Conservation (phyloP, 2,329 filamentous ascomycete species). For the Aspergillus cejpii region DNA sequence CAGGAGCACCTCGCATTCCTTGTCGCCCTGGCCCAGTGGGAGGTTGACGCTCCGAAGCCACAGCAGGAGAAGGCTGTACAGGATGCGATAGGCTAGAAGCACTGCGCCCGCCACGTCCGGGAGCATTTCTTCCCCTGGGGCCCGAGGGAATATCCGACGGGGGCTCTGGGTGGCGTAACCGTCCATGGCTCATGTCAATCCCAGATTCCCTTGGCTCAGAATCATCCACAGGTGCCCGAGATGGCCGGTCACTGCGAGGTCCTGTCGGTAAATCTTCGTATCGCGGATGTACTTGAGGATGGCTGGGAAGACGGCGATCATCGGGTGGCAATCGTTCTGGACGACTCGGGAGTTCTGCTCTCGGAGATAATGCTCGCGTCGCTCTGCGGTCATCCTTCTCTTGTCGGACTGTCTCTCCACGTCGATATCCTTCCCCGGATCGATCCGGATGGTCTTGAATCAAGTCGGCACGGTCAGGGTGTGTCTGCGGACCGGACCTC, state of each 20-base stretch:
- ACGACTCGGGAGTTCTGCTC: slow-evolving; percentile 28
- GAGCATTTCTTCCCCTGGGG: slow-evolving; percentile 42
- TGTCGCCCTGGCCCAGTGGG: slow-evolving; percentile 41
- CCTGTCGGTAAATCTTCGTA: slow-evolving; percentile 49
- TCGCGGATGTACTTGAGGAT: slow-evolving; percentile 21
- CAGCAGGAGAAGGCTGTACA: slow-evolving; percentile 14
- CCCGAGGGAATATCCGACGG: slow-evolving; percentile 48
- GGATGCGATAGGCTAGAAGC: slow-evolving; percentile 26
- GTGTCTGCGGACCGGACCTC: slow-evolving; percentile 22
- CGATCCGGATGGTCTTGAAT: slow-evolving; percentile 31
- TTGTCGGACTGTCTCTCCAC: slow-evolving; percentile 23
- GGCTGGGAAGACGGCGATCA: slow-evolving; percentile 30
- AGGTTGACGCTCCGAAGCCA: slow-evolving; percentile 35
- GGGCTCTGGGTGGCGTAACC: slow-evolving; percentile 38
- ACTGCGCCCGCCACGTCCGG: slow-evolving; percentile 36
- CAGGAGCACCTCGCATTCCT: slow-evolving; percentile 31
- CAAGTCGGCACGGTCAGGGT: slow-evolving; percentile 32
- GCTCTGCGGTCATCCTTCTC: slow-evolving; percentile 32
- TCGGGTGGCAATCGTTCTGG: slow-evolving; percentile 35
- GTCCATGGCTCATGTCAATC: slow-evolving; percentile 43
- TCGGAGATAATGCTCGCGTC: slow-evolving; percentile 21
- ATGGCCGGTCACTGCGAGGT: slow-evolving; percentile 43
- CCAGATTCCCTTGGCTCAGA: slow-evolving; percentile 36
- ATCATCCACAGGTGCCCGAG: slow-evolving; percentile 21
- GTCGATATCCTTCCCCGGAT: slow-evolving; percentile 24